A percentile compares a stretch with the other conserved stretches of the same genome.
Conservation (phyloP, 1,139 yeast genomes). For the Blastobotrys serpentis region DNA sequence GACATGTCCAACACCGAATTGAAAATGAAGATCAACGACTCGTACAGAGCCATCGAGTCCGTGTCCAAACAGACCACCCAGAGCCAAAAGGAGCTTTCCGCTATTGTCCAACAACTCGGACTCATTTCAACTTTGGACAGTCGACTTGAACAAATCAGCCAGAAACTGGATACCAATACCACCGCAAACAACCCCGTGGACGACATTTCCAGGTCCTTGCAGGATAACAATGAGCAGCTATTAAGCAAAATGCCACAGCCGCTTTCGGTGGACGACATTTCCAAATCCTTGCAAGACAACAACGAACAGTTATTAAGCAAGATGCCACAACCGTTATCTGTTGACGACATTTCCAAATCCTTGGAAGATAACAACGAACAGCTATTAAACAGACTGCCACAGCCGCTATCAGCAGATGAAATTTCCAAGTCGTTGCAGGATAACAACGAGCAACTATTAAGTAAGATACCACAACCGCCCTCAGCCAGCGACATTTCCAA, state of each 20-base stretch:
- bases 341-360: neutral
- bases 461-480: neutral
- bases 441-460: neutral
- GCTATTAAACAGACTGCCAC: neutral
- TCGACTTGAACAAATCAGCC: neutral
- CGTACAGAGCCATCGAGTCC: constrained; percentile 6
- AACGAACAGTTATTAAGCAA: neutral
- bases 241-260: neutral
- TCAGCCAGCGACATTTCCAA: neutral
- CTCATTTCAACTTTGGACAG: neutral
- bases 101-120: neutral
- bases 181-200: neutral
- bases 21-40: constrained; percentile 2
- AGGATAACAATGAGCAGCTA: neutral
- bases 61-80: constrained; percentile 8
- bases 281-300: neutral
- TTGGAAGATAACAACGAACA: neutral
- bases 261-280: neutral
- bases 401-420: too few relatives aligned
- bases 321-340: too few relatives aligned
- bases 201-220: neutral
- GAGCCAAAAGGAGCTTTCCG: neutral
- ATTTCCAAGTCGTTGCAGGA: neutral
- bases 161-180: neutral
- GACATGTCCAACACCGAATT: constrained; percentile 7